Percentiles rank a stretch among this genome's conserved stretches.
Evolutionary conservation across 2,329 filamentous ascomycete genomes (phyloP).

Genomic region (Emmonsiellopsis sp.): DNA sequence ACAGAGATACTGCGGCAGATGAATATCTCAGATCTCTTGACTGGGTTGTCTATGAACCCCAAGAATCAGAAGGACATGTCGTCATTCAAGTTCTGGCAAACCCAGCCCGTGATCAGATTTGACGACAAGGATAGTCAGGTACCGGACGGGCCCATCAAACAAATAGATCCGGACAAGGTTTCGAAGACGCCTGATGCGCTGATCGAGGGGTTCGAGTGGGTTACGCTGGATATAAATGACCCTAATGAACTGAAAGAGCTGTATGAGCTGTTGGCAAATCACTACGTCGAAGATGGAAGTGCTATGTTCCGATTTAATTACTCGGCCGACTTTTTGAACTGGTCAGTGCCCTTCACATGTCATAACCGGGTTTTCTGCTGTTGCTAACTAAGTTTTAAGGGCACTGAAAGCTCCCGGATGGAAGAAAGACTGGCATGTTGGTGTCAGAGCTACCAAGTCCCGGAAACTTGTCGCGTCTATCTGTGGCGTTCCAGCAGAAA

Average conservation of each 20-base stretch:
- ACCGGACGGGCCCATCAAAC: conserved; percentile 71
- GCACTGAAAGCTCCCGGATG: conserved; percentile 91
- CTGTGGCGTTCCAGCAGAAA: conserved; percentile 76
- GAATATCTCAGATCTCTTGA: conserved; percentile 40
- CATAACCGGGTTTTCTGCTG: background rate
- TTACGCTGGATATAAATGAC: conserved; percentile 74
- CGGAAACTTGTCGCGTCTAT: conserved; percentile 91
- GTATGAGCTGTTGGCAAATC: conserved; percentile 80
- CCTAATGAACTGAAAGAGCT: conserved; percentile 76
- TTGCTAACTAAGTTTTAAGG: conserved; percentile 40
- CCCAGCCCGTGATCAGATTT: conserved; percentile 87
- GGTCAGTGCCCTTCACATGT: conserved; percentile 43
- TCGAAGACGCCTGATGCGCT: conserved; percentile 67
- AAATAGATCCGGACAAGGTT: conserved; percentile 69
- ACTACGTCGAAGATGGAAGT: conserved; percentile 96
- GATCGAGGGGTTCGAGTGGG: conserved; percentile 85
- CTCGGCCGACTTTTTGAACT: conserved; percentile 77
- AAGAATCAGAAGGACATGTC: conserved; percentile 96
- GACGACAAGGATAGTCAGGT: conserved; percentile 46
- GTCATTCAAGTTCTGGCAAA: conserved; percentile 97
- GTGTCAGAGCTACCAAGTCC: conserved; percentile 75
- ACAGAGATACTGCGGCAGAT: conserved; percentile 43
- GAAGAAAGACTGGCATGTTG: conserved; percentile 90
- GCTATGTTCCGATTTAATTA: conserved; percentile 98
- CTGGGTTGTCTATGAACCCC: conserved; percentile 57